Evolutionary conservation across 305 asterid genomes (phyloP).

Genomic region (Fraxinus platypoda): DNA sequence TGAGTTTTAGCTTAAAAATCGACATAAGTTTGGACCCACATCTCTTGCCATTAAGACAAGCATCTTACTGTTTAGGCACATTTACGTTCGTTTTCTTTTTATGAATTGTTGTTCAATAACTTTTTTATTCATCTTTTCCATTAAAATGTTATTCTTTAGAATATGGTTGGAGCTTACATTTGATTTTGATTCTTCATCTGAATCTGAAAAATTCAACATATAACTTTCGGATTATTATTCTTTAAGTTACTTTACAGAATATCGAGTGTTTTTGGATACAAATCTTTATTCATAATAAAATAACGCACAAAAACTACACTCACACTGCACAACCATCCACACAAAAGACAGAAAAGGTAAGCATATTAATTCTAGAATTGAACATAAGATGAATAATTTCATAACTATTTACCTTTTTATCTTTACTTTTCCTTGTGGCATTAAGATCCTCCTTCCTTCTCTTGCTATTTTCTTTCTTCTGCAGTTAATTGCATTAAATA

Average conservation of each 20-base stretch:
- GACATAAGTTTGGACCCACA: neutral
- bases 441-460: conserved; percentile 72
- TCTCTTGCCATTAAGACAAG: neutral
- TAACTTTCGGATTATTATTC: neutral
- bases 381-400: neutral
- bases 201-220: neutral
- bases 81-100: neutral
- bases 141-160: neutral
- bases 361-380: neutral
- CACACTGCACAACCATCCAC: neutral
- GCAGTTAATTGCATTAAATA: conserved; percentile 33
- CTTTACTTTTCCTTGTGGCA: conserved; percentile 59
- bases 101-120: neutral
- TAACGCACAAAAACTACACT: neutral
- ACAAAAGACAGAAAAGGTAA: neutral
- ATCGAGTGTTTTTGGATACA: neutral
- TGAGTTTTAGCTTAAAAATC: neutral
- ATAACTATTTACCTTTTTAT: conserved; percentile 55
- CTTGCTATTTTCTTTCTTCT: conserved; percentile 76
- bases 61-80: neutral
- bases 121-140: neutral
- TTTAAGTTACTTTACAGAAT: neutral
- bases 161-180: neutral
- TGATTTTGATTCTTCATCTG: neutral
- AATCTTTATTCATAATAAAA: neutral